Evolutionary conservation across 768 basidiomycete genomes (phyloP), one percentile per base, ranked within the genome.

Genomic region (Leucogyrophana mollusca): DNA sequence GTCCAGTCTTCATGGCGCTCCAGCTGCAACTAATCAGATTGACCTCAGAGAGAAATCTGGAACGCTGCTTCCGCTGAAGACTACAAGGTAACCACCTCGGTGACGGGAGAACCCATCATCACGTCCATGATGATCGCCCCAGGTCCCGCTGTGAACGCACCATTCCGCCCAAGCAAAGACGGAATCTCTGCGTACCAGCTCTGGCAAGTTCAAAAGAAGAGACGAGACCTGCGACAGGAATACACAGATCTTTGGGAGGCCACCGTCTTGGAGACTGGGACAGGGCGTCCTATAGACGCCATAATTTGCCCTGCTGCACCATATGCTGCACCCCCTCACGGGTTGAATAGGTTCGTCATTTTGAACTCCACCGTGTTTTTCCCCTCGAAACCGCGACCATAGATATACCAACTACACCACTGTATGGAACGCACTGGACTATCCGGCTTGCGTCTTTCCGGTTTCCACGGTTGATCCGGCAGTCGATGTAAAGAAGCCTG

Each of bases 241-340:
- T 80, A 87, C 56, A 62, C 86, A 37, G 74, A 81, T 38, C 64
- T 78, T 40, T 90, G 87, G 87, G 73, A 82, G 41, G 69, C 64
- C 4, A 84, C 82, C 0, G 65, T 54, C 9, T 50, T 44, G 0
- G 38, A 54, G 11, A 90, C 87, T 0, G 78, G 77, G 0, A 90
- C 86, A 0, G 85, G 83, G 2, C 66, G 90, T 2, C 83, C 87
- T 4, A 76, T 90, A 5, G 90, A 91, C 57, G 87, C 83, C 2
- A 79, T 92, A 53, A 82, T 91, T 27, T 66, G 72, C 2, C 85
- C 90, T 17, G 73, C 69, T 2, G 82, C 83, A 2, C 73, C 85
- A 2, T 82, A 69, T 56, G 65, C 73, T 1, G 83, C 88, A 1
- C 66, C 78, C 4, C 85, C 82, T 9, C 87, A 88, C 56, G 86